These are phyloP conservation scores for Elongisporangium senticosum DNA, from an alignment of 352 stramenopile genomes.

Conservation along the genomic window DNA sequence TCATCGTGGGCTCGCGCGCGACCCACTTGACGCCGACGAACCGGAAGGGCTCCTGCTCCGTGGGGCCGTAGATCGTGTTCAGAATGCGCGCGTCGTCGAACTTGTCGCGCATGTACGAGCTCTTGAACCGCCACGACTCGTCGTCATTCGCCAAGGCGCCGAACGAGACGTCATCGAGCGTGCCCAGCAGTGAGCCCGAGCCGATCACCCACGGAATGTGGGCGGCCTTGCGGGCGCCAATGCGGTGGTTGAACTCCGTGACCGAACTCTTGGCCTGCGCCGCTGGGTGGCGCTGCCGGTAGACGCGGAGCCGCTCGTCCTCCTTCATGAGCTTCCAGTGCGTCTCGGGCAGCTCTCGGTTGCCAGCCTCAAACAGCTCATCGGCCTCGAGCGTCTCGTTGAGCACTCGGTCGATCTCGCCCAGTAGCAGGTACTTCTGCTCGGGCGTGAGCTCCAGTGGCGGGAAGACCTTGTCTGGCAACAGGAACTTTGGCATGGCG, in stretches of 20 bases:
- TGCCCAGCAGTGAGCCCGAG: conserved; percentile 8
- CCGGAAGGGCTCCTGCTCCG: conserved; percentile 7
- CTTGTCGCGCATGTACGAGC: conserved; percentile 9
- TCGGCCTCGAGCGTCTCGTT: conserved; percentile 12
- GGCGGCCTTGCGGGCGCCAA: conserved; percentile 6
- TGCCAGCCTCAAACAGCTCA: conserved; percentile 5
- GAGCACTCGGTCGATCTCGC: conserved; percentile 11
- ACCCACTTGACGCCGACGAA: conserved; percentile 15
- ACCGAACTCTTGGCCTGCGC: background rate
- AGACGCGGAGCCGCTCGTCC: conserved; percentile 11
- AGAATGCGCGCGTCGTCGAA: conserved; percentile 12
- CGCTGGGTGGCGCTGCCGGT: conserved; percentile 11
- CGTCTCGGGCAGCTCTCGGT: conserved; percentile 1
- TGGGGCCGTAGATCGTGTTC: conserved; percentile 7
- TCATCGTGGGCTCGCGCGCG: conserved; percentile 6
- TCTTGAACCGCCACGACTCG: conserved; percentile 9
- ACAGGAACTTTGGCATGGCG: conserved; percentile 4
- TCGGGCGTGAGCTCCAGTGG: conserved; percentile 6
- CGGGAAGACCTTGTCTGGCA: conserved; percentile 11
- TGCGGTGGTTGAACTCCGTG: background rate
- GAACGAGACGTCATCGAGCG: conserved; percentile 13
- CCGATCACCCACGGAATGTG: conserved; percentile 12
- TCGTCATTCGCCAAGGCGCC: conserved; percentile 13
- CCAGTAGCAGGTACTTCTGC: conserved; percentile 7
- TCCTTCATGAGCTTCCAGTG: conserved; percentile 10